Evolutionary conservation across 352 stramenopile genomes (phyloP), one percentile per base, ranked within the genome.

Genomic region (Phytophthora pisi): DNA sequence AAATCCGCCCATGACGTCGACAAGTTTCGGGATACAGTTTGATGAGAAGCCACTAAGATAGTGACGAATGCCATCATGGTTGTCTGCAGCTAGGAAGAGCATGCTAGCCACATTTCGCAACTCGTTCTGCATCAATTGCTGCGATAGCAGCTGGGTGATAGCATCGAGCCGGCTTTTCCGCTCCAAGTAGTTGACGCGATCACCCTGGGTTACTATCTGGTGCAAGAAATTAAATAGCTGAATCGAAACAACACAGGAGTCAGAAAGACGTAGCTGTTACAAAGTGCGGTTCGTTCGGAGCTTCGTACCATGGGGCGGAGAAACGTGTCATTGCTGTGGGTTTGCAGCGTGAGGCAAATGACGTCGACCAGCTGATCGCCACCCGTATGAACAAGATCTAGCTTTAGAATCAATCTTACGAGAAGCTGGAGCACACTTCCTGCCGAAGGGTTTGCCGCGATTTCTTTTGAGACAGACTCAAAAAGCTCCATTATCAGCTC

Each of bases 401-500:
- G 53, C 5, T 63, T 72, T 2, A 70, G 47, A 23, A 80, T 72
- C 0, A 80, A 51, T 5, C 70, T 64, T 36, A 78, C 59, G 10
- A 80, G 65, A 8, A 78, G 54, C 64, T 78, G 73, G 9, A 80
- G 50, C 6, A 73, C 49, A 46, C 68, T 64, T 2, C 61, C 66
- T 16, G 57, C 70, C 23, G 67, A 55, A 2, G 66, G 60, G 18
- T 72, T 62, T 15, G n/a, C 15, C 7, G 51, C 28, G 16, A 68
- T 57, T 18, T 72, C 65, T 20, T 53, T 62, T 18, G 65, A 72
- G 34, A 72, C 34, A 46, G 65, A 68, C 46, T 61, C 49, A 43
- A 72, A 68, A 9, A 72, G 46, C 3, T 63, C 58, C 49, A 72
- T 68, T 18, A 72, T n/a, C n/a, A 68, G 34, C 0, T 26, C 65